Percentiles rank a stretch among this genome's conserved stretches.
Evolutionary conservation across 495 filamentous ascomycete genomes (phyloP).

Genomic region (Xylaria grammica): DNA sequence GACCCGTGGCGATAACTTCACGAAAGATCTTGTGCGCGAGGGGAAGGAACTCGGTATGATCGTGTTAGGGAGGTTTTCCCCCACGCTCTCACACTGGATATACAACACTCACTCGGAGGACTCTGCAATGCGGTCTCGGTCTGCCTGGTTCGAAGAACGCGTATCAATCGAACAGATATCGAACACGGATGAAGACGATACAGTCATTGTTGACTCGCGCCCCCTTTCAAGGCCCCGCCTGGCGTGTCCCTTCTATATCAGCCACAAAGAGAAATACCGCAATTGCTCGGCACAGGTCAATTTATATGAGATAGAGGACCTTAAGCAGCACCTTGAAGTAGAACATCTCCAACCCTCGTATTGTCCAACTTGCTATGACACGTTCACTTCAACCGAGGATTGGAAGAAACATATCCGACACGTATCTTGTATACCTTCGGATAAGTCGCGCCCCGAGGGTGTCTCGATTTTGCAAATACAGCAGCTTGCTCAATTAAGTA

Average conservation of each 20-base stretch:
- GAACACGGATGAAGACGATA: constrained; percentile 12
- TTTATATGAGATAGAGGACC: constrained; percentile 21
- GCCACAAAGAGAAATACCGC: constrained; percentile 14
- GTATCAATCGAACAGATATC: background rate
- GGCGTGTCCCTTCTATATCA: constrained; percentile 27
- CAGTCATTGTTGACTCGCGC: background rate
- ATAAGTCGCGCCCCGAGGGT: constrained; percentile 22
- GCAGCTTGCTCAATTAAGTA: constrained; percentile 18
- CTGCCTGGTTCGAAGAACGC: background rate
- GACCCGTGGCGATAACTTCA: background rate
- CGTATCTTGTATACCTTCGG: constrained; percentile 4
- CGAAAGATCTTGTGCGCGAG: background rate
- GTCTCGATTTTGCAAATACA: constrained; percentile 29
- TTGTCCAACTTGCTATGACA: constrained; percentile 26
- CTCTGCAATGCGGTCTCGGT: background rate
- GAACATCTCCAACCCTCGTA: constrained; percentile 23
- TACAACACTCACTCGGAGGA: background rate
- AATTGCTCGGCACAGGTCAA: constrained; percentile 16
- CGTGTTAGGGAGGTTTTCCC: constrained; percentile 11
- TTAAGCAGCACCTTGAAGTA: constrained; percentile 30
- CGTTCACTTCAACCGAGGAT: constrained; percentile 13
- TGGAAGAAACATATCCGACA: constrained; percentile 26
- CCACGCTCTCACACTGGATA: background rate
- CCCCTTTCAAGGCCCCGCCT: background rate
- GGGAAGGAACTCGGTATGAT: background rate